Base-by-base conservation (phyloP, 306 rosid species). In the Pueraria montana region DNA sequence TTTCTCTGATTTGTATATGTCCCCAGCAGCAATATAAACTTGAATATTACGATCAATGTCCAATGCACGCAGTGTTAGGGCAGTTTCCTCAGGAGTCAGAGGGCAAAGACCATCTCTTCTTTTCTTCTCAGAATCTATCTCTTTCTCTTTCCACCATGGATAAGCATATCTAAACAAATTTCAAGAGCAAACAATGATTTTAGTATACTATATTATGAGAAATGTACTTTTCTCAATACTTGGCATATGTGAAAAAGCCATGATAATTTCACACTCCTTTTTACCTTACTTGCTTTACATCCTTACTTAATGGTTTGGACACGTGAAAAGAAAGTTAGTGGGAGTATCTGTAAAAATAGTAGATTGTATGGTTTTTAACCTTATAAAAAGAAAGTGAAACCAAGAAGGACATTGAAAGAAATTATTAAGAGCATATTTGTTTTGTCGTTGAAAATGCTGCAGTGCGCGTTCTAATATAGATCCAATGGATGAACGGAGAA, bases 111-210 rank as follows among this genome's bases (percentile, higher is more conserved):
- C 98, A 46, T 84, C 90, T 45, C 50, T 48, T 76, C 97, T 94
- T 83, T 90, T 92, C 84, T 58, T 68, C 34, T 89, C 90, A 0
- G 97, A 90, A 64, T 94, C 83, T 79, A 91, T 94, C 65, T 84
- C 94, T 53, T 94, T 92, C 81, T 88, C 92, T 77, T 92, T 92
- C 98, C 98, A 92, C 95, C 94, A 87, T 17, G 90, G 81, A 72
- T 92, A 90, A 49, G 86, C 90, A 86, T 94, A 91, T 83, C 98
- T 94, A 65, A 42, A 52, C 20, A 70, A 8, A 50, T 64, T 16
- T 34, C 56, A 78, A 53, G 2, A 72, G 36, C 14, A 16, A 32
- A 30, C 5, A 75, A 17, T 21, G 38, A 68, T 63, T 21, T 53
- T 2, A 46, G 38, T 48, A 9, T 20, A 18, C 73, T 48, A 11